phyloP scores from a whole-genome alignment of 1,284 basidiomycete genomes.

The Cerioporus squamosus region DNA sequence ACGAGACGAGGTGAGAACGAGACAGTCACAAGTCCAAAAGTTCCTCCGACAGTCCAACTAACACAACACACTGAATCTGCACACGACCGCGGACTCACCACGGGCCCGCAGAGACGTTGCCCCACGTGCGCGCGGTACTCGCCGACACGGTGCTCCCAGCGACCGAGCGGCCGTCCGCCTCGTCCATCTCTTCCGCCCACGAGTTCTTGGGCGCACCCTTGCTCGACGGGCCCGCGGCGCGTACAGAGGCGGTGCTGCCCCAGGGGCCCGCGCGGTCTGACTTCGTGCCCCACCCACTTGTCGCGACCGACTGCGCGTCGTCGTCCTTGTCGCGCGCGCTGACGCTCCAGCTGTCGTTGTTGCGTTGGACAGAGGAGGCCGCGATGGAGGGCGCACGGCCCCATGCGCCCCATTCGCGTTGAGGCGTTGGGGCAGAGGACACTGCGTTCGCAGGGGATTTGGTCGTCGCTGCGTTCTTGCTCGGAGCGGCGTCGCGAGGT shows the following conservation, averaged over 20 bases:
- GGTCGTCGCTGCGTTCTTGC: neutral
- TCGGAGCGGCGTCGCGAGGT: neutral
- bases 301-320: neutral
- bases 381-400: conserved; percentile 17
- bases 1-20: too few species aligned
- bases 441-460: neutral
- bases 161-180: conserved; percentile 18
- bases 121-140: conserved; percentile 19
- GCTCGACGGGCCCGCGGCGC: neutral
- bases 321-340: conserved; percentile 4
- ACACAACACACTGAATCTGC: too few species aligned
- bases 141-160: conserved; percentile 14
- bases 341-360: conserved; percentile 22
- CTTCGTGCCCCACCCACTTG: conserved; percentile 3
- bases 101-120: conserved; percentile 22
- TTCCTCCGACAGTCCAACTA: too few species aligned
- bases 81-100: conserved; percentile 8
- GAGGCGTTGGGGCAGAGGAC: too few species aligned
- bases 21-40: too few species aligned
- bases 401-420: conserved; percentile 9
- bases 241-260: conserved; percentile 11
- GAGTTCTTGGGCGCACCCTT: neutral
- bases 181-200: conserved; percentile 23
- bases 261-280: conserved; percentile 4
- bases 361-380: conserved; percentile 13